Base-by-base conservation (phyloP, 805 yeast species). In the Yamadazyma sp. region DNA sequence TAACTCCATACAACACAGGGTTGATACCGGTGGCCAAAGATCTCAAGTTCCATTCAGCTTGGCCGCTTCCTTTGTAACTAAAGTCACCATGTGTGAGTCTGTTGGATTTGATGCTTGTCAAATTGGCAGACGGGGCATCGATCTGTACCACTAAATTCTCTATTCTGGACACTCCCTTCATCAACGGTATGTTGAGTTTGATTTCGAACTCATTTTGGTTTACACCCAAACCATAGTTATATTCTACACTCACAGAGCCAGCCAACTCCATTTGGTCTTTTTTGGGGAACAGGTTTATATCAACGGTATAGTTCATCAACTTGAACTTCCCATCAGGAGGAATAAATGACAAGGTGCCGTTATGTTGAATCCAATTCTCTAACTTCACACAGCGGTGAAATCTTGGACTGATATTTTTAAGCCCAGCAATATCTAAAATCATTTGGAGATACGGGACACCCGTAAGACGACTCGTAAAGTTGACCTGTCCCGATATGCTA, bases 301-400 rank as follows among this genome's bases (percentile, higher is more conserved):
- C 84, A 20, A 84, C 57, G 5, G 73, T 67, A 58, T 90, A 90
- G 7, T 75, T 59, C 72, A 82, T 74, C 15, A 90, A 54, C 3
- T 71, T 66, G 27, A 78, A 77, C 41, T 66, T 72, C 5, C 95
- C 97, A 59, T 91, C 96, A 0, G 98, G 95, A 4, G 98, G 99
- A 13, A 84, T 71, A 52, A 91, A 87, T 12, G 78, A 67, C 21
- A 89, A 54, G 0, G 61, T 46, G 1, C 78, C 80, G 1, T 74
- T 73, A 4, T 51, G 52, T 23, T 52, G 43, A 1, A 52, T 37
- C 87, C 88, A 84, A 13, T 61, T 60, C 8, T 67, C 71, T 1
- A 71, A 47, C 31, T 80, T 71, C 1, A 90, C 76, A 56, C 91
- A 82, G 32, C 71, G 73, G 56, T 91, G 96, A 46, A 87, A 77